phyloP scores from a whole-genome alignment of 768 basidiomycete genomes.

The Mycena polygramma region DNA sequence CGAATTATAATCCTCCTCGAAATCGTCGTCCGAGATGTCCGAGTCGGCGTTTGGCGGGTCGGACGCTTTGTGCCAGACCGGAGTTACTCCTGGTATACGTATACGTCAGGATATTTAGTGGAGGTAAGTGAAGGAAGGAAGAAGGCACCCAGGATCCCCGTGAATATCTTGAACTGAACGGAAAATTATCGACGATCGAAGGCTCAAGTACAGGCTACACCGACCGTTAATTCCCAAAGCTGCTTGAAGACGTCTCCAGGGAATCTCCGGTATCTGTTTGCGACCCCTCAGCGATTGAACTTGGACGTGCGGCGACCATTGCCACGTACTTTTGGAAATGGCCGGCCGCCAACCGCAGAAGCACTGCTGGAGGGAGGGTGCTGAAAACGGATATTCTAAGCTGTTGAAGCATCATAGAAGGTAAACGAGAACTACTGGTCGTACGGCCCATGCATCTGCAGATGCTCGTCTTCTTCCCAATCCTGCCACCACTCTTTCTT shows the following conservation, averaged over 20 bases:
- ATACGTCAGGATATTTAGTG: not conserved
- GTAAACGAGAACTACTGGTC: constrained; percentile 47
- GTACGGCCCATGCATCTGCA: constrained; percentile 13
- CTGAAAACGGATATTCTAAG: not conserved
- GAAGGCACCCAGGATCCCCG: constrained; percentile 63
- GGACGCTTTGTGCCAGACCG: constrained; percentile 55
- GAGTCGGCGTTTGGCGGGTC: constrained; percentile 42
- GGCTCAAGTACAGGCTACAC: constrained; percentile 49
- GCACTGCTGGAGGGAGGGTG: not conserved
- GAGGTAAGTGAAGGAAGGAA: too few species aligned
- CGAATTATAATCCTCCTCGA: constrained; percentile 50
- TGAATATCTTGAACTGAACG: constrained; percentile 70
- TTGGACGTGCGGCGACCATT: not conserved
- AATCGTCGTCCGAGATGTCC: constrained; percentile 44
- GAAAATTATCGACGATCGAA: not conserved
- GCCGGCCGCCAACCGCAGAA: not conserved
- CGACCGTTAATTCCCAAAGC: constrained; percentile 67
- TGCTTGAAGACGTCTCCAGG: constrained; percentile 48
- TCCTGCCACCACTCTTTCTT: too few species aligned
- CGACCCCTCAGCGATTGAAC: constrained; percentile 26
- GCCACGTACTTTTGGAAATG: constrained; percentile 18
- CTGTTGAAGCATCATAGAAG: not conserved
- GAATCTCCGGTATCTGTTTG: constrained; percentile 47
- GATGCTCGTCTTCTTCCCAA: too few species aligned
- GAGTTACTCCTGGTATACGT: constrained; percentile 46